Conservation (phyloP, 78 protist genomes). For the slime mould (Dictyostelium discoideum) region DNA sequence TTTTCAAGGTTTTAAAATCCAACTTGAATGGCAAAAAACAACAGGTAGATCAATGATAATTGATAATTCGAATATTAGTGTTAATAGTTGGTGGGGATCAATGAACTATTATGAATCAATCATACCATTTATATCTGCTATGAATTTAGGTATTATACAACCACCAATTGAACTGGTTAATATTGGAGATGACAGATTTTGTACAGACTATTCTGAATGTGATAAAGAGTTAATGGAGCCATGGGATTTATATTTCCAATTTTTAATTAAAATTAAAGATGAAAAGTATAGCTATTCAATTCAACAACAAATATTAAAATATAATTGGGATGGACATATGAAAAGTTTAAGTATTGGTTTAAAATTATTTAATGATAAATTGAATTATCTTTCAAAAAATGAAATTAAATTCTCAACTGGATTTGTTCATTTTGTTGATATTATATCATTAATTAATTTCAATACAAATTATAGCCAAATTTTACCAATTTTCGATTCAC, state of each 20-base stretch:
- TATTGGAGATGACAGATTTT: not conserved
- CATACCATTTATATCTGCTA: constrained; percentile 38
- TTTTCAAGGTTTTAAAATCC: constrained; percentile 24
- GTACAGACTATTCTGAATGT: not conserved
- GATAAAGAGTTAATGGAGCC: not conserved
- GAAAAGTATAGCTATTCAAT: not conserved
- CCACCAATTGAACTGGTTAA: constrained; percentile 6
- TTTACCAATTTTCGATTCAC: not conserved
- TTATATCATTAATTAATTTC: constrained; percentile 17
- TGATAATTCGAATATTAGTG: not conserved
- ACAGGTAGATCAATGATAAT: not conserved
- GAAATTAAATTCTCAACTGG: constrained; percentile 30
- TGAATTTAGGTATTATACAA: not conserved
- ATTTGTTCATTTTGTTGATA: constrained; percentile 35
- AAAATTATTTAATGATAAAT: not conserved
- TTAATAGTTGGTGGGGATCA: constrained; percentile 29
- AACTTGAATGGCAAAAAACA: constrained; percentile 29
- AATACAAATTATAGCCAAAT: constrained; percentile 43
- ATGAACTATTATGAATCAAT: constrained; percentile 62
- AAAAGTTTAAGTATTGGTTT: not conserved
- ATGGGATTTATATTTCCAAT: constrained; percentile 30
- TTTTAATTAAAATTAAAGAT: not conserved
- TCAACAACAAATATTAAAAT: not conserved
- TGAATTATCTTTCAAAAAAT: not conserved
- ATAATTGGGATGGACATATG: constrained; percentile 51